Evolutionary conservation across 2,329 filamentous ascomycete species (phyloP).

Genomic region (Pseudogymnoascus sp.): DNA sequence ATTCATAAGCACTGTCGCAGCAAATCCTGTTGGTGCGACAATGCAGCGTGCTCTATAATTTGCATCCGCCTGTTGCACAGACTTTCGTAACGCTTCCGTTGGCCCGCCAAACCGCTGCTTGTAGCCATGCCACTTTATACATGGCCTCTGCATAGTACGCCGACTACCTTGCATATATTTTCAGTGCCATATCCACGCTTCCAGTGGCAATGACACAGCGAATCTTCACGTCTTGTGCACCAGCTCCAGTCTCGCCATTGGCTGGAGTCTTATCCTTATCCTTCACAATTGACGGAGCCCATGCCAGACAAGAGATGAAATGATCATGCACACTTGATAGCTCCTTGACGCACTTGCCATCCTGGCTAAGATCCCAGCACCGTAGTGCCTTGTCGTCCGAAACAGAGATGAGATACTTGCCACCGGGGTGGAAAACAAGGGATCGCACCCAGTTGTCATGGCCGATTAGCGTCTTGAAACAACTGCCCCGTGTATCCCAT

Average conservation of each 20-base stretch:
- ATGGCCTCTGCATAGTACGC: neutral
- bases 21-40: neutral
- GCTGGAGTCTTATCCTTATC: constrained; percentile 38
- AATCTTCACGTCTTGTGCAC: constrained; percentile 49
- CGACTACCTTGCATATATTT: constrained; percentile 60
- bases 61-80: neutral
- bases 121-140: neutral
- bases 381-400: constrained; percentile 86
- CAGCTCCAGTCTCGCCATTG: constrained; percentile 36
- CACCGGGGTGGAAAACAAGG: constrained; percentile 82
- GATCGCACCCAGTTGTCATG: constrained; percentile 93
- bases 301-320: constrained; percentile 79
- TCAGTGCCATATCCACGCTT: constrained; percentile 72
- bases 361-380: constrained; percentile 89
- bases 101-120: neutral
- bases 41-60: neutral
- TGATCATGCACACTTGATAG: constrained; percentile 71
- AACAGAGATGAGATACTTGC: constrained; percentile 80
- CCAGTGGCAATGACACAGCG: constrained; percentile 82
- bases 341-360: constrained; percentile 82
- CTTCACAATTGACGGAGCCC: constrained; percentile 72
- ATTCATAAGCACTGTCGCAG: neutral
- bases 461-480: constrained; percentile 75
- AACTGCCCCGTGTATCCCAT: constrained; percentile 78
- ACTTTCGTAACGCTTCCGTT: neutral